Conservation (phyloP, 2,329 filamentous ascomycete genomes). For the Huntiella abstrusa region DNA sequence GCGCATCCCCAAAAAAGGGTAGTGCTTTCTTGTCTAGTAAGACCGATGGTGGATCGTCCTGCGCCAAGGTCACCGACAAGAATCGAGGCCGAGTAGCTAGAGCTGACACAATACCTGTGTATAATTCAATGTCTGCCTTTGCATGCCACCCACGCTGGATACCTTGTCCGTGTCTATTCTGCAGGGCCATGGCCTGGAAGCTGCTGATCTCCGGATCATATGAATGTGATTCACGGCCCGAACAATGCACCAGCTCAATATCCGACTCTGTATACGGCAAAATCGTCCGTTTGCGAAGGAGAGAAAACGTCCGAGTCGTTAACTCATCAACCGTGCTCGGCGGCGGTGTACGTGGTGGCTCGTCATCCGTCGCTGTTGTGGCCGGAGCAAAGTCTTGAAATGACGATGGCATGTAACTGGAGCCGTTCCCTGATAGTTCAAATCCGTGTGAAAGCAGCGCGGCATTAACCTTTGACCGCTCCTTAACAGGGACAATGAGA, state of each 20-base stretch:
- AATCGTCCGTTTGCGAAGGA: conserved; percentile 63
- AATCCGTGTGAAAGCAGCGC: conserved; percentile 67
- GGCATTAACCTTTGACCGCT: conserved; percentile 53
- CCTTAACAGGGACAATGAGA: conserved; percentile 68
- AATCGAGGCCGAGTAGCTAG: conserved; percentile 46
- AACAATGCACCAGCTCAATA: conserved; percentile 66
- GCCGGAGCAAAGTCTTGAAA: conserved; percentile 1
- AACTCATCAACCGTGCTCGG: conserved; percentile 63
- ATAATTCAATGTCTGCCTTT: conserved; percentile 42
- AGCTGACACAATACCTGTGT: conserved; percentile 42
- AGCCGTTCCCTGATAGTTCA: conserved; percentile 49
- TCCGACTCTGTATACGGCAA: conserved; percentile 48
- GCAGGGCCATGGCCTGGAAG: conserved; percentile 15
- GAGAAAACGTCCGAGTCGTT: conserved; percentile 62
- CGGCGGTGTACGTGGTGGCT: conserved; percentile 49
- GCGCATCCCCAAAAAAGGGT: conserved; percentile 46
- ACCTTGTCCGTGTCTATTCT: conserved; percentile 11
- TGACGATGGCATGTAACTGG: conserved; percentile 15
- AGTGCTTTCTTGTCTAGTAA: conserved; percentile 53
- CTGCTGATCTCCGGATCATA: conserved; percentile 15
- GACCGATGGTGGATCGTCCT: conserved; percentile 55
- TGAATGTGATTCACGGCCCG: conserved; percentile 32
- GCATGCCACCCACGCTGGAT: conserved; percentile 31
- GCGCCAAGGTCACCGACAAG: conserved; percentile 53
- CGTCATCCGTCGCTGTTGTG: neutral